phyloP scores from a whole-genome alignment of 768 basidiomycete species.

The Lyophyllum semitale region DNA sequence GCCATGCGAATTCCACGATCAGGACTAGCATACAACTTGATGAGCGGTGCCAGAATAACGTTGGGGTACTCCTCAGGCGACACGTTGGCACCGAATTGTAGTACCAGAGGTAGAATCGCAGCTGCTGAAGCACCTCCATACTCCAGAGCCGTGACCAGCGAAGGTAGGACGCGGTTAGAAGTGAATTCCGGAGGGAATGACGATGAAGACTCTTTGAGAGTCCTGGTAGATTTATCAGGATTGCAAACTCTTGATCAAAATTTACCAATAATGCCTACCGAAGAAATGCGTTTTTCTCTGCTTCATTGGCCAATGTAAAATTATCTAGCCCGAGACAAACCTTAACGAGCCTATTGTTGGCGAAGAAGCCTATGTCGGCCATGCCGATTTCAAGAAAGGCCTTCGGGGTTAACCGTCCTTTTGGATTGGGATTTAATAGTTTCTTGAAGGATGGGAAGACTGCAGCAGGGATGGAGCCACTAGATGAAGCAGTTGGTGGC shows the following conservation, averaged over 20 bases:
- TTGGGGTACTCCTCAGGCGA: conserved; percentile 70
- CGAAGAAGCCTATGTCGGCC: conserved; percentile 82
- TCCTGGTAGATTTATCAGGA: conserved; percentile 37
- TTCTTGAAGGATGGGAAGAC: conserved; percentile 85
- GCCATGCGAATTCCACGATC: conserved; percentile 96
- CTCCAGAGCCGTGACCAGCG: conserved; percentile 76
- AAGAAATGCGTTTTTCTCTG: conserved; percentile 74
- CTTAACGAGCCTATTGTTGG: conserved; percentile 77
- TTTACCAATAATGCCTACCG: conserved; percentile 41
- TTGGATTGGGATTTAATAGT: conserved; percentile 87
- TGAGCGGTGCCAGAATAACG: conserved; percentile 72
- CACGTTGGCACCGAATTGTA: conserved; percentile 76
- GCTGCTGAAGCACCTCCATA: conserved; percentile 78
- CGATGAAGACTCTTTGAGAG: conserved; percentile 74
- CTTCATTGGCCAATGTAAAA: conserved; percentile 79
- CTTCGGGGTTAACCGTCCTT: conserved; percentile 73
- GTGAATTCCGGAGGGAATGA: conserved; percentile 88
- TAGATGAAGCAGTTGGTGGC: conserved; percentile 74
- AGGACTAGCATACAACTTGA: conserved; percentile 84
- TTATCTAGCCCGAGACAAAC: conserved; percentile 85
- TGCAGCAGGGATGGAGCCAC: conserved; percentile 72
- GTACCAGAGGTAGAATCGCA: conserved; percentile 78
- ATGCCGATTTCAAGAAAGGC: conserved; percentile 81
- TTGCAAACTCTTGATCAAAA: conserved; percentile 4
- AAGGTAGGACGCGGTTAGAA: conserved; percentile 84